Evolutionary conservation across 179 eudicot genomes (phyloP), one percentile per base, ranked within the genome.

Genomic region (Corrigiola litoralis): DNA sequence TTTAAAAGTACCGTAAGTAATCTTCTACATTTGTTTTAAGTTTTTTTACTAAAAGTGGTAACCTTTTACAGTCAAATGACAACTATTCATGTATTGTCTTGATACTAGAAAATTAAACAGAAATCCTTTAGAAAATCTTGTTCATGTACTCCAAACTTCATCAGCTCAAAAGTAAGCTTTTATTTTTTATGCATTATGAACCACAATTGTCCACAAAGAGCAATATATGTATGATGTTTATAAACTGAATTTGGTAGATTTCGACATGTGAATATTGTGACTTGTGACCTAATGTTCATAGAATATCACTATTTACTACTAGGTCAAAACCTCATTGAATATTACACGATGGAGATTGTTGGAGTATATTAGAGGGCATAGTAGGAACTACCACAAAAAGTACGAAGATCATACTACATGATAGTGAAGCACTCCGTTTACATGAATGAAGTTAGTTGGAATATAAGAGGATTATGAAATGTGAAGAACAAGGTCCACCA

Each of bases 21-120:
- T 44, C 29, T 66, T 20, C 29, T 36, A 6, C 29, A 23, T 0
- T 38, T 14, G 4, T 32, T 36, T 3, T 41, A 27, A 23, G 33
- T 5, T 44, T 51, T 34, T 45, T 47, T 40, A 18, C 40, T 55
- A 58, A 33, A 38, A 60, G 25, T 40, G 37, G 34, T 32, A 57
- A 29, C 16, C 29, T 50, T 28, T 65, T 63, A 18, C 33, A 57
- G 70, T 29, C 61, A 58, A 52, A 68, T 74, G 73, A 63, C 65
- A 69, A 63, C 56, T 69, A 57, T 49, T 23, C 21, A 24, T 29
- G 29, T 46, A 25, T 13, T 18, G 49, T 58, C 17, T 67, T 61
- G 45, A 40, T 66, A 40, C 18, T 12, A 45, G 32, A 67, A 66
- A 61, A 64, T 44, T 47, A 20, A 45, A 46, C 31, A 21, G 34